Evolutionary conservation across 495 filamentous ascomycete species (phyloP).

Genomic region (Neurospora cerealis): DNA sequence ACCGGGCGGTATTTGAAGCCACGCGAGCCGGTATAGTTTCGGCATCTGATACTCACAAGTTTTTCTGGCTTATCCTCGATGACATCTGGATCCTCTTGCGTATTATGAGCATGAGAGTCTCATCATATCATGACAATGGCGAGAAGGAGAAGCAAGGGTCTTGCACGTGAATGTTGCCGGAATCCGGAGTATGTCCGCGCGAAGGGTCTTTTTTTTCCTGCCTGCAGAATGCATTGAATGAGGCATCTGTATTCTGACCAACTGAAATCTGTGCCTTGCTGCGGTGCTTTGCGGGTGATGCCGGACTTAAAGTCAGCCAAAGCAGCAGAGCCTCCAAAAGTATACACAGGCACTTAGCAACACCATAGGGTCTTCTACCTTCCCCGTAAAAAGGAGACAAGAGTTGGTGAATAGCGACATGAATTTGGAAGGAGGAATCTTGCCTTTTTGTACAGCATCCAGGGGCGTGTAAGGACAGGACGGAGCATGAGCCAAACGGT

Average conservation of each 20-base stretch:
- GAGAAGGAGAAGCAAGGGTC: background rate
- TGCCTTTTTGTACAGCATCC: background rate
- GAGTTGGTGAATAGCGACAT: background rate
- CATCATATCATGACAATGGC: background rate
- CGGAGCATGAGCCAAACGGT: too few species aligned
- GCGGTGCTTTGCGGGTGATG: background rate
- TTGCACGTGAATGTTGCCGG: background rate
- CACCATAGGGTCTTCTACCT: background rate
- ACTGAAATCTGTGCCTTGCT: background rate
- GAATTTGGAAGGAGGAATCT: background rate
- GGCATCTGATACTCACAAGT: background rate
- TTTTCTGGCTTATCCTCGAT: background rate
- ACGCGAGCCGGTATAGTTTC: background rate
- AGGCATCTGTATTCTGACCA: background rate
- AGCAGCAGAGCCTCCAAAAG: background rate
- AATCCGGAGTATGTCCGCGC: background rate
- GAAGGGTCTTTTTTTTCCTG: background rate
- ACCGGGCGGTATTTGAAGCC: background rate
- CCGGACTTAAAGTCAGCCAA: background rate
- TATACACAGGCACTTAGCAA: background rate
- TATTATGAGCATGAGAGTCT: background rate
- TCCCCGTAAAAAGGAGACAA: background rate
- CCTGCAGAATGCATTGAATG: background rate
- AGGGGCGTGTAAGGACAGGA: too few species aligned
- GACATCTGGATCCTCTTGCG: background rate